phyloP scores from a whole-genome alignment of 768 basidiomycete species.

The Crassisporium funariophilum region DNA sequence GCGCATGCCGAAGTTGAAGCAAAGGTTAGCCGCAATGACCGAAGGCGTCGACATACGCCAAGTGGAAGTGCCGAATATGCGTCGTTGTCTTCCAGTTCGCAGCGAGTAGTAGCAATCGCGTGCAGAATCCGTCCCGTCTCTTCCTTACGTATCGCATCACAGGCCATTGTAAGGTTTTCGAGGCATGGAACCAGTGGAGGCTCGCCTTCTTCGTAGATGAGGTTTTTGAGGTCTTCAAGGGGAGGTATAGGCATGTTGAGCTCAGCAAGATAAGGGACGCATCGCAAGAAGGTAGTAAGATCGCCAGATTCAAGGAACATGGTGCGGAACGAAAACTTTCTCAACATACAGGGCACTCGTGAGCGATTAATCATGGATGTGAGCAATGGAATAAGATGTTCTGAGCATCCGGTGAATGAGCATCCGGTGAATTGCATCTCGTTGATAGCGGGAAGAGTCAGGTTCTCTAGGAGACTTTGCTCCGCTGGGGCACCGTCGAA shows the following conservation, averaged over 20 bases:
- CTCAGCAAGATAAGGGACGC: constrained; percentile 14
- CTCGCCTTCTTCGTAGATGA: constrained; percentile 5
- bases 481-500: constrained; percentile 18
- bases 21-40: no score
- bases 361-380: constrained; percentile 16
- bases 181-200: constrained; percentile 9
- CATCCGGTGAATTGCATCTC: constrained; percentile 18
- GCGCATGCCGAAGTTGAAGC: no score
- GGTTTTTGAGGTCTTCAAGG: constrained; percentile 9
- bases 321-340: constrained; percentile 1
- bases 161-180: constrained; percentile 13
- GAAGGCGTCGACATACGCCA: no score
- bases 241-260: constrained; percentile 19
- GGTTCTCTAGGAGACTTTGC: constrained; percentile 16
- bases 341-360: constrained; percentile 10
- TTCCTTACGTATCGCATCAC: constrained; percentile 3
- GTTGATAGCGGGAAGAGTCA: constrained; percentile 24
- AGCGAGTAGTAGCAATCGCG: constrained; percentile 9
- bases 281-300: constrained; percentile 13
- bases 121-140: constrained; percentile 9
- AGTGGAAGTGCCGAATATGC: neutral
- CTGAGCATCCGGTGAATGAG: constrained; percentile 11
- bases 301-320: constrained; percentile 6
- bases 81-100: constrained; percentile 4
- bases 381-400: constrained; percentile 16